A percentile compares a stretch with the other conserved stretches of the same genome.
phyloP scores from a whole-genome alignment of 169 alveolate genomes.

The Eimeria necatrix region DNA sequence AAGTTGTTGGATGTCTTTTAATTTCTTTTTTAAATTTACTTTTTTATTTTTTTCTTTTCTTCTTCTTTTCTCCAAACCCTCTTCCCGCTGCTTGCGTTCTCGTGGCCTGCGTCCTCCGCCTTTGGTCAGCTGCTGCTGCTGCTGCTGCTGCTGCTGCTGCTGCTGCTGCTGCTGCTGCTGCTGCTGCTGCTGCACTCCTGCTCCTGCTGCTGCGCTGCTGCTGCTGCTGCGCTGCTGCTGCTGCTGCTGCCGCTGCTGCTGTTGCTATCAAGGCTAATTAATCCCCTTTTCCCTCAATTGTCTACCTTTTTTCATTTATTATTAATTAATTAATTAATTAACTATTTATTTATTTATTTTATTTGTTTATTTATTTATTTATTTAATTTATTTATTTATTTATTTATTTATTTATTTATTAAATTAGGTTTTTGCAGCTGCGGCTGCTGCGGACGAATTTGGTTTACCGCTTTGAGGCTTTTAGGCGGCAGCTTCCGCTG shows the following conservation, averaged over 20 bases:
- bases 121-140: background rate
- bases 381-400: background rate
- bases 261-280: no score
- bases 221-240: no score
- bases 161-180: no score
- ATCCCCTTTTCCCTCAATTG: background rate
- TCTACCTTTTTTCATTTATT: background rate
- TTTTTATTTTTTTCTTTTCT: background rate
- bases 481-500: background rate
- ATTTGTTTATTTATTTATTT: background rate
- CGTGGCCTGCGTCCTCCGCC: background rate
- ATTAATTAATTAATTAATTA: no score
- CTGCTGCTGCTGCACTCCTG: no score
- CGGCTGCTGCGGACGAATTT: slow-evolving; percentile 5
- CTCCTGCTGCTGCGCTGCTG: no score
- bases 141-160: no score
- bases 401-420: background rate
- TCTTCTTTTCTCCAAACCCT: background rate
- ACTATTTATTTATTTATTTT: no score
- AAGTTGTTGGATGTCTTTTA: background rate
- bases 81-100: background rate
- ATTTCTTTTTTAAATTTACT: background rate
- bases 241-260: no score
- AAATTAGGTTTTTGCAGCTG: background rate
- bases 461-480: background rate